Base-by-base conservation (phyloP, 2,329 filamentous ascomycete species). In the Herpotrichia juniperi region DNA sequence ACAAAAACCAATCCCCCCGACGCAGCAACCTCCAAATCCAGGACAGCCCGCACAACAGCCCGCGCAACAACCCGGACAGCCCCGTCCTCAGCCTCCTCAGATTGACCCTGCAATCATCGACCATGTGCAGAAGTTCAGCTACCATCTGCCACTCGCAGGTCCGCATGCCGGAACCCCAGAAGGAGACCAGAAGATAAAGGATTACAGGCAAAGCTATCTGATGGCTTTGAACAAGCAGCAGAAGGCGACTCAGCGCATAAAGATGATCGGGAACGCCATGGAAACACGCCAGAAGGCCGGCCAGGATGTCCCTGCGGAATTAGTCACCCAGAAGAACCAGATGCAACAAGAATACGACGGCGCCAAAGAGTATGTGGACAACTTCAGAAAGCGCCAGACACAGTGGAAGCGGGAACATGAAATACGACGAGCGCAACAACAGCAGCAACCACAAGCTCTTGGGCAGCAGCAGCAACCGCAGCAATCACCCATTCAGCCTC, bases 71-170 rank as follows among this genome's bases (percentile, higher is more conserved):
- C 56, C 57, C 24, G 47, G 51, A 35, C 21, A 16, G 5, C 21
- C 32, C 28, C 44, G 48, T 12, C 53, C 56, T 30, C 12, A 19
- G 25, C 52, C 54, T 42, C 55, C 56, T 3, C 53, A 59, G 26
- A 58, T 73, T 28, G 64, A 69, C 30, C 63, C 67, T 16, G 62
- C 67, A 25, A 74, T 75, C 42, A 51, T 74, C 40, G 67, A 71
- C 54, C 71, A 75, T 56, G 67, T 75, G 19, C 63, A 69, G 37
- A 61, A 62, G 10, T 75, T 74, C 51, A 63, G 63, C 2, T 72
- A 67, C 50, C 59, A 59, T 28, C 57, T 73, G 19, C 73, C 73
- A 9, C 61, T 61, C 2, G 51, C 50, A 16, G 66, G 59, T 4
- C 62, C 67, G 14, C 54, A 62, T 14, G 47, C 55, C 4, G 72